Evolutionary conservation across 1,284 basidiomycete species (phyloP), one percentile per base, ranked within the genome.

Genomic region (Ustilago bromivora): DNA sequence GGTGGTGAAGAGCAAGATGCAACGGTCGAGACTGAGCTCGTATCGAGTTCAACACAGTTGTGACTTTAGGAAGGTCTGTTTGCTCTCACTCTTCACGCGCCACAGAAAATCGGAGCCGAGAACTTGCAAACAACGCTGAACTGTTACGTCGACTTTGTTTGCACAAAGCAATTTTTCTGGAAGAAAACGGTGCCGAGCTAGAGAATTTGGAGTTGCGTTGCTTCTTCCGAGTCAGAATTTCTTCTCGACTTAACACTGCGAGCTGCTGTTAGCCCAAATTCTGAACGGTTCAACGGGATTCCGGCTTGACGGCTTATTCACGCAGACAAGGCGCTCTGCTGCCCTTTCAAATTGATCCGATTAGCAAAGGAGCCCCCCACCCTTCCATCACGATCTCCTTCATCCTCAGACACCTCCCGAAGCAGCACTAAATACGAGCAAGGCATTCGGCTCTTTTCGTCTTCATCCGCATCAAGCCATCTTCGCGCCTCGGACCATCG

Each of bases 61-160:
- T 11, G 28, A 32, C 49, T 51, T 51, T 51, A 51, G 49, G 49
- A 51, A 51, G 49, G 49, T 15, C 43, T 46, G 43, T 46, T 46
- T 46, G 15, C 34, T 53, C 23, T 49, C 9, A 4, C 36, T 11
- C n/a, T 40, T 11, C 23, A 3, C 35, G 53, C 53, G 53, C 40
- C 19, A 12, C n/a, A 17, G 23, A 28, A 28, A 23, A 19, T 38
- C 56, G 56, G 56, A 57, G 23, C 56, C 56, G 56, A 57, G 56
- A 51, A 28, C 28, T 38, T 57, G 41, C 12, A 19, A 9, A 17
- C 8, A 6, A 13, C n/a, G n/a, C n/a, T 23, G 23, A 13, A 36
- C 6, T 54, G 52, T 54, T 54, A 35, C 52, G n/a, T 54, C 34
- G 1, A 34, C 4, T 13, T 11, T n/a, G 9, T 9, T 19, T 3